A percentile compares a stretch with the other conserved stretches of the same genome.
These are phyloP conservation scores for Komagataella phaffii DNA, from an alignment of 805 yeast genomes.

Conservation along the genomic window DNA sequence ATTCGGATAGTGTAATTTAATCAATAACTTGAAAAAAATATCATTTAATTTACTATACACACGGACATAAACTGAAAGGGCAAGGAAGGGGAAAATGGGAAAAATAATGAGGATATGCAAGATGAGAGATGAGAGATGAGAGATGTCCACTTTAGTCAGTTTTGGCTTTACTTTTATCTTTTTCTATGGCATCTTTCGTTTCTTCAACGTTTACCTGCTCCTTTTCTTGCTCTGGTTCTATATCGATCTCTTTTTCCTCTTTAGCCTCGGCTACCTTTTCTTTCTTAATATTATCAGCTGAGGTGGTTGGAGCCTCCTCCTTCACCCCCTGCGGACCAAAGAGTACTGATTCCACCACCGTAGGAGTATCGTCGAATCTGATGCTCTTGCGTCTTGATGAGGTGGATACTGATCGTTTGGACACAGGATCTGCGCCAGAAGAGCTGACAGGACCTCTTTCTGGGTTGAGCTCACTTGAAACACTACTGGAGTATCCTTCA, in stretches of 20 bases:
- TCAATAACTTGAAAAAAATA: neutral
- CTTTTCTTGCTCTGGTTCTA: neutral
- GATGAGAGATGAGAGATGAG: neutral
- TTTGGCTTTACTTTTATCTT: neutral
- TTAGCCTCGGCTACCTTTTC: neutral
- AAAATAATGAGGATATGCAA: neutral
- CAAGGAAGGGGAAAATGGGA: neutral
- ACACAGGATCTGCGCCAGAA: slow-evolving; percentile 3
- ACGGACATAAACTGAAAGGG: neutral
- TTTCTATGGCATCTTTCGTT: neutral
- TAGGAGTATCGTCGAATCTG: slow-evolving; percentile 13
- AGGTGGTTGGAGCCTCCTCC: neutral
- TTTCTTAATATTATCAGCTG: neutral
- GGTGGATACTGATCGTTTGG: slow-evolving; percentile 7
- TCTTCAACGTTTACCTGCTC: neutral
- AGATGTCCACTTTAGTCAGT: neutral
- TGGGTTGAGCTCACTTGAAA: neutral
- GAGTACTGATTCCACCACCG: slow-evolving; percentile 3
- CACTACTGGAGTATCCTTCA: slow-evolving; percentile 3
- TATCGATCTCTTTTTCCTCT: neutral
- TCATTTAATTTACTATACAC: neutral
- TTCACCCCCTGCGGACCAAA: neutral
- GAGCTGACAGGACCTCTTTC: neutral
- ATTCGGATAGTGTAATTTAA: slow-evolving; percentile 2
- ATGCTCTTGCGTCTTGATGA: slow-evolving; percentile 13